phyloP scores from a whole-genome alignment of 2,329 filamentous ascomycete genomes.

The Epichloe gansuensis region DNA sequence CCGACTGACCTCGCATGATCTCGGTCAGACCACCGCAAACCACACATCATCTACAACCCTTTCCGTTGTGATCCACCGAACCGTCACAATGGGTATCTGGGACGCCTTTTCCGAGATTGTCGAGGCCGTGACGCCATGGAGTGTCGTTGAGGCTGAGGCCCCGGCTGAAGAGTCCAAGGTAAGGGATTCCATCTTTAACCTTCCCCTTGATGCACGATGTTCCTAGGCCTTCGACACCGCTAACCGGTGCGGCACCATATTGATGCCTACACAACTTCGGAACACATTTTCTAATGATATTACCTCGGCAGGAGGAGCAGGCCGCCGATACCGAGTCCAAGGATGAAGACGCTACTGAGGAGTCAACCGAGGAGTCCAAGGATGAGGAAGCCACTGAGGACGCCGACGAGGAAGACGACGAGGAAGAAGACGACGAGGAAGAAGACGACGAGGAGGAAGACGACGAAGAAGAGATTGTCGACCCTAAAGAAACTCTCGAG shows the following conservation, averaged over 20 bases:
- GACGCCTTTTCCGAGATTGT: constrained; percentile 50
- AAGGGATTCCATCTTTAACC: constrained; percentile 13
- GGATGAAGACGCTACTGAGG: constrained; percentile 16
- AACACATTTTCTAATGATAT: background rate
- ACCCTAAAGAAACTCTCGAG: constrained; percentile 78
- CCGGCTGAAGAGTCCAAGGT: constrained; percentile 52
- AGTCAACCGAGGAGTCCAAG: constrained; percentile 13
- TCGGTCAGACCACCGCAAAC: constrained; percentile 17
- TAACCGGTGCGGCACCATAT: background rate
- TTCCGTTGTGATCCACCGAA: constrained; percentile 26
- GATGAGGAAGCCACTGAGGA: constrained; percentile 27
- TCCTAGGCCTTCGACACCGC: background rate
- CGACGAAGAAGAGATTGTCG: constrained; percentile 72
- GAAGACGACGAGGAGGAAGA: constrained; percentile 48
- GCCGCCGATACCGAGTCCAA: constrained; percentile 42
- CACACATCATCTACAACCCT: constrained; percentile 21
- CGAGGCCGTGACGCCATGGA: constrained; percentile 53
- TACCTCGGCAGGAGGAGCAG: constrained; percentile 22
- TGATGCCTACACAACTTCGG: background rate
- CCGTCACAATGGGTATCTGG: constrained; percentile 52
- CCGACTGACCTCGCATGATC: constrained; percentile 24
- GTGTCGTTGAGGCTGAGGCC: constrained; percentile 52
- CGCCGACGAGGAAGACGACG: constrained; percentile 35
- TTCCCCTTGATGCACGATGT: background rate
- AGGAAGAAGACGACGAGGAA: constrained; percentile 39